Conservation (phyloP, 2,329 filamentous ascomycete species). For the Penicillium sclerotigenum region DNA sequence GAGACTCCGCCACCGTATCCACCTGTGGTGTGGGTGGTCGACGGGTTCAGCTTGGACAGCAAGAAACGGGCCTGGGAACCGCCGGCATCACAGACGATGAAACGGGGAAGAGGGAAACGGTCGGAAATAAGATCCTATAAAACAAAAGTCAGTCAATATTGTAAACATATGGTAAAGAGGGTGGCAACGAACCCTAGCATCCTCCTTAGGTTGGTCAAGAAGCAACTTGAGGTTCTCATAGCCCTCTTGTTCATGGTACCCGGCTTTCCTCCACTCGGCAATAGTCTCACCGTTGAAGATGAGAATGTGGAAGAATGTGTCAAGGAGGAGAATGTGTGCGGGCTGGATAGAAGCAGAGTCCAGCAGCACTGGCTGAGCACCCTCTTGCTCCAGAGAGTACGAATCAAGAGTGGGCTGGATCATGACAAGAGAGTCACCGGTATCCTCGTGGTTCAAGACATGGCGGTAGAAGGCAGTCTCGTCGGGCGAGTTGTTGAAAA, state of each 20-base stretch:
- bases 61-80: conserved; percentile 97
- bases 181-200: conserved; percentile 70
- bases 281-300: conserved; percentile 99
- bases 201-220: conserved; percentile 91
- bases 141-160: conserved; percentile 5
- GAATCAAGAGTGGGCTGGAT: conserved; percentile 97
- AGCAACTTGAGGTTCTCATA: conserved; percentile 93
- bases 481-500: conserved; percentile 99
- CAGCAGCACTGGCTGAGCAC: conserved; percentile 85
- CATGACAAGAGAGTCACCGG: conserved; percentile 96
- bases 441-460: conserved; percentile 94
- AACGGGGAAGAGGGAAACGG: conserved; percentile 94
- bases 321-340: conserved; percentile 86
- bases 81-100: conserved; percentile 98
- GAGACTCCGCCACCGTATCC: conserved; percentile 87
- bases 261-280: conserved; percentile 95
- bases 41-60: conserved; percentile 94
- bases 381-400: conserved; percentile 95
- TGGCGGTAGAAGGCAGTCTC: conserved; percentile 99
- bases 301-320: conserved; percentile 99
- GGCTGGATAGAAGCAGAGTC: conserved; percentile 96
- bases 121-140: conserved; percentile 92
- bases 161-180: not conserved
- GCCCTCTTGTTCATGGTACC: conserved; percentile 95
- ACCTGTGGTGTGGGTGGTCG: conserved; percentile 90